Conservation (phyloP, 1,284 basidiomycete genomes). For the Pterula multifida region DNA sequence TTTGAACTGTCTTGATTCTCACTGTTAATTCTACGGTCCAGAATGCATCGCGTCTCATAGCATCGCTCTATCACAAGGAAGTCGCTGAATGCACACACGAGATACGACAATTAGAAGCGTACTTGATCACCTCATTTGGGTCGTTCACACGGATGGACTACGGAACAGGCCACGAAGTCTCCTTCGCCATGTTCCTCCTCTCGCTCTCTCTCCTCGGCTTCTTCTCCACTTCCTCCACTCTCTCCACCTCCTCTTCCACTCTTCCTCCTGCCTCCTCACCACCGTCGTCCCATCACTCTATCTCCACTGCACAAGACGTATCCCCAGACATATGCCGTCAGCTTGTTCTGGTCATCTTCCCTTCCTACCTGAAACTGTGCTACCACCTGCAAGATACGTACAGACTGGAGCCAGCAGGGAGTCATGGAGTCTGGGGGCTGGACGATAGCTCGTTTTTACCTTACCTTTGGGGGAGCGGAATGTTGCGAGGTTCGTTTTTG, state of each 20-base stretch:
- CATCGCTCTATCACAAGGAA: neutral
- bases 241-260: neutral
- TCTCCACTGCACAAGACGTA: conserved; percentile 4
- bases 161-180: conserved; percentile 91
- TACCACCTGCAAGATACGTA: conserved; percentile 88
- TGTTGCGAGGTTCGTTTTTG: conserved; percentile 55
- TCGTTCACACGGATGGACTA: conserved; percentile 91
- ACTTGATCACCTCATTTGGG: conserved; percentile 81
- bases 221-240: conserved; percentile 17
- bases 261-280: neutral
- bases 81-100: conserved; percentile 14
- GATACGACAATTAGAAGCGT: conserved; percentile 56
- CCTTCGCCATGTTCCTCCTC: conserved; percentile 74
- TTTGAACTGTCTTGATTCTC: neutral
- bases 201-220: conserved; percentile 55
- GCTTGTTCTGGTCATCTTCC: conserved; percentile 47
- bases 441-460: conserved; percentile 90
- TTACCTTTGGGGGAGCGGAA: conserved; percentile 88
- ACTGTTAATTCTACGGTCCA: neutral
- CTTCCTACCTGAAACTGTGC: conserved; percentile 72
- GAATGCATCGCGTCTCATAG: neutral
- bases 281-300: neutral
- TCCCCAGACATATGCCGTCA: conserved; percentile 41
- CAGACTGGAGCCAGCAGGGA: conserved; percentile 89
- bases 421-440: conserved; percentile 96